Base-by-base conservation (phyloP, 768 basidiomycete genomes). In the Calocybe gangraenosa region DNA sequence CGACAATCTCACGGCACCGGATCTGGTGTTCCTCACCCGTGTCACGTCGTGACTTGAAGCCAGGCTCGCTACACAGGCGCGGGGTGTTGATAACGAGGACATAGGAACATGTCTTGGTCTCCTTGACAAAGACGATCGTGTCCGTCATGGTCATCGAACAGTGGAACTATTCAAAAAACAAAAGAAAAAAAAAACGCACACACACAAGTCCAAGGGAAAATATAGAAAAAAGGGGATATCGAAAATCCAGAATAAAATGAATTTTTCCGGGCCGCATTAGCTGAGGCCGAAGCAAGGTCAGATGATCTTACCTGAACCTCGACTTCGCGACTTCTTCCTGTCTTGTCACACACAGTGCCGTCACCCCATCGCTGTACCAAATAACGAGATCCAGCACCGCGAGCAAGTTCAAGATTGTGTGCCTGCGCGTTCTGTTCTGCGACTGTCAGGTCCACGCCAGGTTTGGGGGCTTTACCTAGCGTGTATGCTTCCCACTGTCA, bases 61-160 rank as follows among this genome's bases (percentile, higher is more conserved):
- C 90, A 14, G 93, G 93, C 56, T 95, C 86, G 48, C 84, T 81
- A 59, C 96, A 98, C 15, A 99, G 74, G 44, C 92, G 87, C 25
- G 96, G 94, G 0, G 95, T 96, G 62, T 97, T 88, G 47, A 98
- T 82, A 52, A 97, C 86, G 40, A 98, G 74, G 36, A 96, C 82
- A 62, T 99, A 98, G 51, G 87, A 82, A 66, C 96, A 99, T 31
- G 89, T 94, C 61, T 87, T 87, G 28, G 91, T 77, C 71, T 96
- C 93, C 62, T 94, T 93, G 59, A 97, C 83, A 59, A 93, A 86
- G 43, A 89, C 75, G 55, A 97, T 90, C 28, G 79, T 81, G 68
- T 97, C 93, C 33, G 88, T 81, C 72, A 88, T 91, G 42, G 88
- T 87, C 89, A 92, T 91, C 50, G 91, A 91, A 65, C 93, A 97